A percentile compares a stretch with the other conserved stretches of the same genome.
Conservation (phyloP, 306 rosid genomes). For the Urtica urens region DNA sequence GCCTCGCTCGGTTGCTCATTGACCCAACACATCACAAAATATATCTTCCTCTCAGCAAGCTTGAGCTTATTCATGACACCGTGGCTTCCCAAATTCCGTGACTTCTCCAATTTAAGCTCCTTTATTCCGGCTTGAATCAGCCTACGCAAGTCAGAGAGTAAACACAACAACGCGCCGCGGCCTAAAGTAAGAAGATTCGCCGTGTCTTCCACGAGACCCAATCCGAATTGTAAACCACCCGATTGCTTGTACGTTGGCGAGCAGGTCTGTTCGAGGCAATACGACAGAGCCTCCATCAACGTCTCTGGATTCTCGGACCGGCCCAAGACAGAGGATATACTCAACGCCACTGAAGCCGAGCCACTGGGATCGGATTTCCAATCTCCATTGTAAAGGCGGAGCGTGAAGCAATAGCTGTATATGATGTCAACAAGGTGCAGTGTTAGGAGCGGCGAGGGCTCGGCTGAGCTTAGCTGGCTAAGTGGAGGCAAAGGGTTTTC, state of each 20-base stretch:
- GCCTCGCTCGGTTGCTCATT: conserved; percentile 69
- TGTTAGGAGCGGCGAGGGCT: conserved; percentile 65
- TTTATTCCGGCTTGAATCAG: conserved; percentile 54
- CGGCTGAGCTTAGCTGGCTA: conserved; percentile 55
- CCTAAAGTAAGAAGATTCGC: conserved; percentile 41
- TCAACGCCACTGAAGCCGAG: conserved; percentile 51
- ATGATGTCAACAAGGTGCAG: conserved; percentile 71
- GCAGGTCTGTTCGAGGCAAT: conserved; percentile 69
- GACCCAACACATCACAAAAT: conserved; percentile 83
- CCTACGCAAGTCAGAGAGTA: conserved; percentile 47
- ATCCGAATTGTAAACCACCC: conserved; percentile 66
- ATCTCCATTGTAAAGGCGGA: conserved; percentile 80
- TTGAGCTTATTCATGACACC: conserved; percentile 49
- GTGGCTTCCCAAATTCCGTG: conserved; percentile 25
- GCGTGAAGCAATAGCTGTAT: conserved; percentile 68
- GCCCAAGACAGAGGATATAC: conserved; percentile 64
- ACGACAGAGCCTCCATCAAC: conserved; percentile 52
- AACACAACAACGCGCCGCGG: conserved; percentile 46
- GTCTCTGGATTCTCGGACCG: conserved; percentile 58
- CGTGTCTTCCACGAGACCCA: conserved; percentile 50
- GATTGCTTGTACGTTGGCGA: conserved; percentile 56
- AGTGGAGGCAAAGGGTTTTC: conserved; percentile 56
- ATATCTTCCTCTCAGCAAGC: conserved; percentile 55
- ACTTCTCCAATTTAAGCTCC: conserved; percentile 45
- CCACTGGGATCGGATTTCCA: conserved; percentile 66